Evolutionary conservation across 345 rosid genomes (phyloP), one percentile per base, ranked within the genome.

Genomic region (Angophora floribunda): DNA sequence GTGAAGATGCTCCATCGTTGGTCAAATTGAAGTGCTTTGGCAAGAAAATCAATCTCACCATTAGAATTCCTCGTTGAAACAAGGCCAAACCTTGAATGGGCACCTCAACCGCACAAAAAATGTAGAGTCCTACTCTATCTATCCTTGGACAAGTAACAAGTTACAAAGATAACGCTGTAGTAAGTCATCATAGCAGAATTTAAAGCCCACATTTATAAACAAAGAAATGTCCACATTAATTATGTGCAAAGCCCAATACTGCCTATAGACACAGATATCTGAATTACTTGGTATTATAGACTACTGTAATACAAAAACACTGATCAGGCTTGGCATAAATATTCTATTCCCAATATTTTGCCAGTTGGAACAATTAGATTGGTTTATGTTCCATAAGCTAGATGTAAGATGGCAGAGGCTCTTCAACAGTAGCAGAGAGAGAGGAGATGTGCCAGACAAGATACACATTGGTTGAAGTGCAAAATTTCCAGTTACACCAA

Each of bases 251-350:
- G 65, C 65, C 65, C 65, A 59, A 26, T 59, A 10, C 30, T 59
- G 0, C 0, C 14, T 10, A 57, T 1, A 59, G n/a, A n/a, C n/a
- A 21, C 4, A 55, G 59, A 21, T 3, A 21, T 55, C 0, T 19
- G 24, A 55, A 55, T 26, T 59, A 59, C n/a, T 10, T 3, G 13
- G 1, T 51, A 24, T 2, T 24, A 59, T 59, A 24, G 3, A 24
- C 10, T 57, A 57, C 65, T 59, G 65, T 24, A 59, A 59, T 26
- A 36, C 41, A 36, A 36, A 36, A 36, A 36, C 41, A 59, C 14
- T 59, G 14, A 59, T 24, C 13, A 59, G n/a, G n/a, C 65, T 36
- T 59, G 9, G n/a, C n/a, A 24, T 59, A 26, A 57, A 10, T 59
- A 13, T 53, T 53, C n/a, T 4, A 24, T 63, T 63, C 75, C 75